These are phyloP conservation scores for Inga laurina DNA, from an alignment of 306 rosid genomes.

Conservation along the genomic window DNA sequence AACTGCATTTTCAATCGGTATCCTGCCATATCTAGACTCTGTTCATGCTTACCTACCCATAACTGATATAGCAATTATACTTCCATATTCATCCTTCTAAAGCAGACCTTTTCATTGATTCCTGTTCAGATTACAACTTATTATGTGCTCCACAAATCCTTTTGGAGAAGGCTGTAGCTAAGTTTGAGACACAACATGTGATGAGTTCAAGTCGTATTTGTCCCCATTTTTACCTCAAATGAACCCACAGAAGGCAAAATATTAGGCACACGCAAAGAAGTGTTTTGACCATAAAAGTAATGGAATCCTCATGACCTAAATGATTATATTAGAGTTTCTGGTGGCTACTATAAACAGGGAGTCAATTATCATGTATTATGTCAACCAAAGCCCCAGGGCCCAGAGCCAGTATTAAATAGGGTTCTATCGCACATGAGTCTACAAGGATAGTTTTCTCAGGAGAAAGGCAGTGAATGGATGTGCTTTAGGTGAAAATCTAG, in stretches of 20 bases:
- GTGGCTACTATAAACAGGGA: neutral
- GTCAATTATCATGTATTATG: conserved; percentile 1
- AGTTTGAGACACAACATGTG: neutral
- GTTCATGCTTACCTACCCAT: conserved; percentile 3
- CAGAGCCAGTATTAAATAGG: neutral
- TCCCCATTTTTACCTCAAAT: conserved; percentile 10
- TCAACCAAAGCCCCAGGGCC: neutral
- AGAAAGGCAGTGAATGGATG: neutral
- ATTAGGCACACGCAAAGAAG: neutral
- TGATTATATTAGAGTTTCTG: neutral
- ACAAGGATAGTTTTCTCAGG: conserved; percentile 12
- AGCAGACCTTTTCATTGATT: neutral
- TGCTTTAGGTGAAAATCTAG: neutral
- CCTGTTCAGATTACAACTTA: conserved; percentile 12
- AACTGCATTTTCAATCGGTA: neutral
- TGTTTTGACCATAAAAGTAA: conserved; percentile 3
- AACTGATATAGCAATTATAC: neutral
- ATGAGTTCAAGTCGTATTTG: neutral
- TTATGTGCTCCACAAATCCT: conserved; percentile 13
- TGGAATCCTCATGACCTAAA: conserved; percentile 11
- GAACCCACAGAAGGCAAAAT: neutral
- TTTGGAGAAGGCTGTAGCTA: conserved; percentile 1
- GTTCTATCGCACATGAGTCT: neutral
- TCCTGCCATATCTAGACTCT: neutral
- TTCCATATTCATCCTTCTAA: conserved; percentile 1